These are phyloP conservation scores for Wallacemonas sp. DNA, from an alignment of 208 protist species.

Conservation along the genomic window DNA sequence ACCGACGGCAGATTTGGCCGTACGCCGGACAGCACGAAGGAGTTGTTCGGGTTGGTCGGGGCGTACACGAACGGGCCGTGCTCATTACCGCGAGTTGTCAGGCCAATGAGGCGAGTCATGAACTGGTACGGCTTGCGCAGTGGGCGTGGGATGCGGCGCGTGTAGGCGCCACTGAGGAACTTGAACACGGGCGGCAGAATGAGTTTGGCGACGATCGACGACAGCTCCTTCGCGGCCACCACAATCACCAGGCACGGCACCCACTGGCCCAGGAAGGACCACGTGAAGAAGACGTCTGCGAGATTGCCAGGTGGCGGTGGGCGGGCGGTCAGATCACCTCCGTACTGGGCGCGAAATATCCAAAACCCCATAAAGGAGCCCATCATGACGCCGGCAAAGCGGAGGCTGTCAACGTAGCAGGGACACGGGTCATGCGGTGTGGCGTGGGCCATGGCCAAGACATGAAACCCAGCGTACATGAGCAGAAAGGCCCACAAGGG, in stretches of 20 bases:
- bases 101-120: constrained; percentile 28
- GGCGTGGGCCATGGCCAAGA: constrained; percentile 43
- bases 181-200: constrained; percentile 48
- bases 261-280: constrained; percentile 43
- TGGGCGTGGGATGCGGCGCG: constrained; percentile 17
- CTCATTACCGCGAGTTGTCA: constrained; percentile 35
- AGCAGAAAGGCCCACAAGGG: constrained; percentile 41
- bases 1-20: not conserved
- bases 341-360: constrained; percentile 29
- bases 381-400: constrained; percentile 53
- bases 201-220: constrained; percentile 23
- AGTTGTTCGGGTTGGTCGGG: constrained; percentile 35
- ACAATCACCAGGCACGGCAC: constrained; percentile 38
- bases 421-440: constrained; percentile 64
- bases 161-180: constrained; percentile 34
- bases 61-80: constrained; percentile 21
- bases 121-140: constrained; percentile 29
- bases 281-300: constrained; percentile 27
- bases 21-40: constrained; percentile 15
- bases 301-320: constrained; percentile 11
- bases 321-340: constrained; percentile 23
- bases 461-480: constrained; percentile 37
- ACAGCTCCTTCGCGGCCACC: constrained; percentile 47
- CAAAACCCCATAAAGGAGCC: constrained; percentile 48
- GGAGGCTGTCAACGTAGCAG: constrained; percentile 76